Evolutionary conservation across 2,329 filamentous ascomycete species (phyloP), one percentile per base, ranked within the genome.

Genomic region (Ophiostoma angusticollis): DNA sequence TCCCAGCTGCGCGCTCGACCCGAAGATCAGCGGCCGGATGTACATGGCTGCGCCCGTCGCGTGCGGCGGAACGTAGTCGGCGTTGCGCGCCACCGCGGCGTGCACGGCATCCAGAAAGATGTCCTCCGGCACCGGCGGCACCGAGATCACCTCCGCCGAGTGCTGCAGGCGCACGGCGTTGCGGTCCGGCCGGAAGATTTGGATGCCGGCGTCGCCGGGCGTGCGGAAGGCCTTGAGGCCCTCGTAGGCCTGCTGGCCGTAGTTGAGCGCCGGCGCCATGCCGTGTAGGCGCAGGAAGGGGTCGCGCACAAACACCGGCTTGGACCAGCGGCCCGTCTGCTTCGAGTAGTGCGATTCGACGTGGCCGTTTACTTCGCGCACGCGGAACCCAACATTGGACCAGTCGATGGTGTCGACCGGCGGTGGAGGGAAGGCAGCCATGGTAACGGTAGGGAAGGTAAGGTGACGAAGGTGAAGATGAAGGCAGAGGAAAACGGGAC

Each of bases 171-270:
- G 84, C 30, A 64, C 61, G 27, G 87, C 91, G 58, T 96, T 96
- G 55, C 80, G 77, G 53, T 79, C 71, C 0, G 89, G 84, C 5
- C 89, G 81, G 74, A 96, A 96, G 58, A 96, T 74, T 56, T 78
- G 75, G 63, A 96, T 87, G 43, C 63, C 61, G 43, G 67, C 57
- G 58, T 81, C 74, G 42, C 71, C 65, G 14, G 85, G 82, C 3
- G 70, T 67, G 46, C 89, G 85, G 72, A 95, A 95, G 40, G 89
- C 87, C 62, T 96, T 96, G 58, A 96, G 77, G n/a, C 91, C 91
- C 59, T 98, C 91, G 67, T 93, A 98, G 52, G 85, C 89, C 65
- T 96, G 91, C 57, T 94, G 86, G 42, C 89, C 86, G 60, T 98
- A 98, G 70, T 98, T 98, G 48, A 96, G 74, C 31, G 78, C 89